phyloP scores from a whole-genome alignment of 2,329 filamentous ascomycete genomes.

The Penicillium sp. region DNA sequence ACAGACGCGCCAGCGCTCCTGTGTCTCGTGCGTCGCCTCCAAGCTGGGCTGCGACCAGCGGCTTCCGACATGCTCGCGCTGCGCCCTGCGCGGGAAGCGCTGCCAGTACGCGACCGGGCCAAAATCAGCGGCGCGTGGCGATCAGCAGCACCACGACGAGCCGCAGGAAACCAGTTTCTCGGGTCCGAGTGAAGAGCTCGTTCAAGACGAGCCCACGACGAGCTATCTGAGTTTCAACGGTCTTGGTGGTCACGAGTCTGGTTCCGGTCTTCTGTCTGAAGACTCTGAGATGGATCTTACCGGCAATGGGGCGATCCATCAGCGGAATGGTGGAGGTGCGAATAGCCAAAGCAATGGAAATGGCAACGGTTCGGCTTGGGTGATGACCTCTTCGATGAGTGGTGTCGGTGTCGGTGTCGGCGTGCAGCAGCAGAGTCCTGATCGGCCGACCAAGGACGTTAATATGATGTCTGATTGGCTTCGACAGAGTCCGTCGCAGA shows the following conservation, averaged over 20 bases:
- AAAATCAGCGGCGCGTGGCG: neutral
- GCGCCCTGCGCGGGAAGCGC: neutral
- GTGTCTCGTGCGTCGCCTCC: slow-evolving; percentile 2
- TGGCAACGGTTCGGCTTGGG: neutral
- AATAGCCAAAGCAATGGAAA: neutral
- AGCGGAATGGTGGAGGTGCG: neutral
- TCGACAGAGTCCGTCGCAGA: neutral
- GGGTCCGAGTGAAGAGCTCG: neutral
- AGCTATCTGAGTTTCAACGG: neutral
- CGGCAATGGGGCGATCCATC: neutral
- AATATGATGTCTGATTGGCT: slow-evolving; percentile 6
- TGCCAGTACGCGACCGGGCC: slow-evolving; percentile 2
- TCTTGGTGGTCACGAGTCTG: neutral
- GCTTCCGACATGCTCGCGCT: slow-evolving; percentile 6
- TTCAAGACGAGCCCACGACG: neutral
- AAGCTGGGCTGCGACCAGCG: slow-evolving; percentile 9
- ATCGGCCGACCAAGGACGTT: neutral
- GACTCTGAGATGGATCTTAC: neutral
- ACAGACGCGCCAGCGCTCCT: slow-evolving; percentile 8
- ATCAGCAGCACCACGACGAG: neutral
- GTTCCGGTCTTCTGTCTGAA: neutral
- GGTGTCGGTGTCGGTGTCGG: neutral
- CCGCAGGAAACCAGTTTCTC: neutral
- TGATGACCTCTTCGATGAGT: neutral
- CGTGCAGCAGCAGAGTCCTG: neutral